Conservation (phyloP, 108 stramenopile species). For the Seminavis robusta region DNA sequence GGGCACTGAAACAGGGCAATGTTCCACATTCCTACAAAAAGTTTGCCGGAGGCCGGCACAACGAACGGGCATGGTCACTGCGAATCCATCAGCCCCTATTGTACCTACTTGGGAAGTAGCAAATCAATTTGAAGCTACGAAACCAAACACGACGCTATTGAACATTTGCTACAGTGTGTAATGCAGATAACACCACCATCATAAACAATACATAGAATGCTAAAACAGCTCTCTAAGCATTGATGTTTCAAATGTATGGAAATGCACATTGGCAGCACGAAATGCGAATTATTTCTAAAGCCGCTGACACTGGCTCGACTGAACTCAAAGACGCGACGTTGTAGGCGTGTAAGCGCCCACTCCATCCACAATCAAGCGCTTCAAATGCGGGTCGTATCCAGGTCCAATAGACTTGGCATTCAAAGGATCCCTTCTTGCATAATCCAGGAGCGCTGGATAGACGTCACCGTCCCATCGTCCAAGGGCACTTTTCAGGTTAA, state of each 20-base stretch:
- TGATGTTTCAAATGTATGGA: no score
- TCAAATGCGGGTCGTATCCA: slow-evolving; percentile 72
- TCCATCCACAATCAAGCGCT: slow-evolving; percentile 69
- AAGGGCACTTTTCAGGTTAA: slow-evolving; percentile 81
- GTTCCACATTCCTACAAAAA: slow-evolving; percentile 33
- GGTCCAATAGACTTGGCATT: slow-evolving; percentile 59
- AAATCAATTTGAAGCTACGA: no score
- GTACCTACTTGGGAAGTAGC: slow-evolving; percentile 48
- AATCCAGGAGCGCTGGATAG: slow-evolving; percentile 83
- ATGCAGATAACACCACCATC: no score
- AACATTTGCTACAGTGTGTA: no score
- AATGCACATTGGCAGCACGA: no score
- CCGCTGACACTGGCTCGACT: no score
- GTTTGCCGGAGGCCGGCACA: slow-evolving; percentile 66
- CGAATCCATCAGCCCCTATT: slow-evolving; percentile 54
- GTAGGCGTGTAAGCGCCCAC: slow-evolving; percentile 66
- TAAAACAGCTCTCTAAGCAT: no score
- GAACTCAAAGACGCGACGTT: slow-evolving; percentile 30
- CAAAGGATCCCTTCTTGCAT: slow-evolving; percentile 77
- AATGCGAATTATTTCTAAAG: no score
- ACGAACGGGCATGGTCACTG: slow-evolving; percentile 68
- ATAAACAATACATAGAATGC: no score
- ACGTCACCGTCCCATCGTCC: slow-evolving; percentile 90
- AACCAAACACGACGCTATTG: no score
- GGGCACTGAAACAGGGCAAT: slow-evolving; percentile 30